Conservation (phyloP, 495 filamentous ascomycete species). For the Penicillium robsamsonii region DNA sequence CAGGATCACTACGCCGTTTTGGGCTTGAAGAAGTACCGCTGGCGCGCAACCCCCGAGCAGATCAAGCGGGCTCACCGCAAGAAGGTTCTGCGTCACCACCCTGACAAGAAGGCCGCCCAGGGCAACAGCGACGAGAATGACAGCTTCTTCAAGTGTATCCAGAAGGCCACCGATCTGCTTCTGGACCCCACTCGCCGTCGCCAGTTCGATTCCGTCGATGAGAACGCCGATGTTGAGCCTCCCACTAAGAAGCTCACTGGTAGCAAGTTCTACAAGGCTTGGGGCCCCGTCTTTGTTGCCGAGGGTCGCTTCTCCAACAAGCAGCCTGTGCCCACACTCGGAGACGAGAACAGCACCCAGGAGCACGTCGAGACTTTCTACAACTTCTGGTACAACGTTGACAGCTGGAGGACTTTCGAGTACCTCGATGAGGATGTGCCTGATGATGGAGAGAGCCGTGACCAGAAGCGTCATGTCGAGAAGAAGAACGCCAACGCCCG, state of each 20-base stretch:
- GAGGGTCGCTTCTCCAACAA: slow-evolving; percentile 89
- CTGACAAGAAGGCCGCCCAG: slow-evolving; percentile 94
- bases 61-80: slow-evolving; percentile 98
- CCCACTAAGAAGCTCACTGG: slow-evolving; percentile 83
- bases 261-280: slow-evolving; percentile 93
- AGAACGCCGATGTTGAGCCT: slow-evolving; percentile 84
- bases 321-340: slow-evolving; percentile 80
- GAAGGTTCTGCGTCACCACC: slow-evolving; percentile 98
- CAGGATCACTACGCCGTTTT: slow-evolving; percentile 99
- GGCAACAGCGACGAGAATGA: slow-evolving; percentile 83
- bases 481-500: slow-evolving; percentile 96
- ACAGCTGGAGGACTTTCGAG: slow-evolving; percentile 96
- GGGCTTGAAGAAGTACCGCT: slow-evolving; percentile 87
- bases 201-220: slow-evolving; percentile 95
- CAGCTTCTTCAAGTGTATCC: slow-evolving; percentile 99
- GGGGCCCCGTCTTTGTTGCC: slow-evolving; percentile 79
- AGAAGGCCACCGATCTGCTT: slow-evolving; percentile 93
- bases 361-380: slow-evolving; percentile 93
- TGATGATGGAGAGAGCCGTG: slow-evolving; percentile 96
- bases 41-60: slow-evolving; percentile 89
- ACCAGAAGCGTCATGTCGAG: slow-evolving; percentile 97
- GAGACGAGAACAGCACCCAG: slow-evolving; percentile 79
- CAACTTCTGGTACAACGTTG: slow-evolving; percentile 99
- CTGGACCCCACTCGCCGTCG: slow-evolving; percentile 88
- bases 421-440: slow-evolving; percentile 98